phyloP scores from a whole-genome alignment of 768 basidiomycete species.

The Dioszegia aurantiaca region DNA sequence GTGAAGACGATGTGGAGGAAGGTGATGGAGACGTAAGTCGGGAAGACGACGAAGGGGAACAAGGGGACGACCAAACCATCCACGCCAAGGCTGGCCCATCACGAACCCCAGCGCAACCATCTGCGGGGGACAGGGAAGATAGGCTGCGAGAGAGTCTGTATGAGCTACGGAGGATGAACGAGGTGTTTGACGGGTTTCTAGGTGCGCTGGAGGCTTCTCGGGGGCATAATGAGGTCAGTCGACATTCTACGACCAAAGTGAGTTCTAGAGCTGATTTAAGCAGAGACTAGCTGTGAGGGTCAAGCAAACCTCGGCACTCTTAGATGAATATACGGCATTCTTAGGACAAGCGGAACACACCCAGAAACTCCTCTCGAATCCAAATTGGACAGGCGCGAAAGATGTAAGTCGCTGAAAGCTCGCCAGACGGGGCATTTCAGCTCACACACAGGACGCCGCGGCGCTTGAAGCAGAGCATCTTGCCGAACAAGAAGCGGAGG shows the following conservation, averaged over 20 bases:
- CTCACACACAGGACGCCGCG: conserved; percentile 19
- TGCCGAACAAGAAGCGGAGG: conserved; percentile 14
- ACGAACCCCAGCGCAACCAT: background rate
- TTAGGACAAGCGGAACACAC: conserved; percentile 54
- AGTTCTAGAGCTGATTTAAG: conserved; percentile 1
- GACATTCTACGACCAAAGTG: too few relatives aligned
- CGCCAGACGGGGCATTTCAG: background rate
- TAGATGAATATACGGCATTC: conserved; percentile 52
- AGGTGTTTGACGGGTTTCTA: conserved; percentile 47
- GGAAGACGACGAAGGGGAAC: conserved; percentile 14
- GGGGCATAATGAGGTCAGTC: conserved; percentile 50
- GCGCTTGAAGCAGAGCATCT: conserved; percentile 21
- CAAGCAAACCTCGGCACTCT: conserved; percentile 45
- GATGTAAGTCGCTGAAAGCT: conserved; percentile 50
- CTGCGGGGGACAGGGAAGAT: conserved; percentile 19
- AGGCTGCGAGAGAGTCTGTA: conserved; percentile 45
- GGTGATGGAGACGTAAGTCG: conserved; percentile 13
- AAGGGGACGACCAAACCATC: conserved; percentile 29
- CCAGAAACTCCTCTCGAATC: conserved; percentile 49
- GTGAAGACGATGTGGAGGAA: conserved; percentile 15
- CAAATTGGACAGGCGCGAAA: conserved; percentile 48
- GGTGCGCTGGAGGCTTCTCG: conserved; percentile 37
- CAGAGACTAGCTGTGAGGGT: conserved; percentile 41
- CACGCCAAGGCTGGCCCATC: conserved; percentile 11
- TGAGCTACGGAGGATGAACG: conserved; percentile 51